These are phyloP conservation scores for Aspergillus incahuasiensis DNA, from an alignment of 495 filamentous ascomycete genomes.

Conservation along the genomic window DNA sequence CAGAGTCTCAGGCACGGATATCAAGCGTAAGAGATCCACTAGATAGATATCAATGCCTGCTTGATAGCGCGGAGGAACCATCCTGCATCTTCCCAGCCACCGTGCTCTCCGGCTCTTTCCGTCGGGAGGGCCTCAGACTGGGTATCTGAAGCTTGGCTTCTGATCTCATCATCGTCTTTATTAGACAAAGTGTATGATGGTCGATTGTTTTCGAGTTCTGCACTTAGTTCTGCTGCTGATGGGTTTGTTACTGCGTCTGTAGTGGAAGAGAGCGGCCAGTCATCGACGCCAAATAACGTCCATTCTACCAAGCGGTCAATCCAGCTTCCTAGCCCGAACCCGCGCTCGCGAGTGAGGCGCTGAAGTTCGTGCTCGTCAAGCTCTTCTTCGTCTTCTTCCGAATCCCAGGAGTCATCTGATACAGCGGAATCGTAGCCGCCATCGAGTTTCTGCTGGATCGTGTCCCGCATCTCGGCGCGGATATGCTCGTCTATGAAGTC, in stretches of 20 bases:
- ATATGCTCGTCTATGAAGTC: constrained; percentile 44
- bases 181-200: constrained; percentile 7
- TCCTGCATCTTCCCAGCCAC: constrained; percentile 77
- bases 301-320: constrained; percentile 71
- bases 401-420: constrained; percentile 25
- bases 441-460: constrained; percentile 21
- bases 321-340: constrained; percentile 68
- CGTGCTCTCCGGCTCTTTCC: constrained; percentile 44
- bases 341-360: constrained; percentile 48
- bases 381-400: constrained; percentile 24
- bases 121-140: constrained; percentile 20
- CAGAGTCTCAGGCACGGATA: neutral
- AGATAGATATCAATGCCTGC: constrained; percentile 48
- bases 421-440: constrained; percentile 1
- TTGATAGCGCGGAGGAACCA: constrained; percentile 78
- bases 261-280: constrained; percentile 32
- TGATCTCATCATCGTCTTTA: constrained; percentile 23
- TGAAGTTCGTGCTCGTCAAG: constrained; percentile 44
- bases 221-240: neutral
- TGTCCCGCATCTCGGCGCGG: constrained; percentile 38
- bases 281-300: constrained; percentile 71
- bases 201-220: constrained; percentile 8
- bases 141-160: constrained; percentile 15
- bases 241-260: neutral
- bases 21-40: neutral